Conservation (phyloP, 192 early-diverging fungal genomes). For the Globomyces pollinis-pini region DNA sequence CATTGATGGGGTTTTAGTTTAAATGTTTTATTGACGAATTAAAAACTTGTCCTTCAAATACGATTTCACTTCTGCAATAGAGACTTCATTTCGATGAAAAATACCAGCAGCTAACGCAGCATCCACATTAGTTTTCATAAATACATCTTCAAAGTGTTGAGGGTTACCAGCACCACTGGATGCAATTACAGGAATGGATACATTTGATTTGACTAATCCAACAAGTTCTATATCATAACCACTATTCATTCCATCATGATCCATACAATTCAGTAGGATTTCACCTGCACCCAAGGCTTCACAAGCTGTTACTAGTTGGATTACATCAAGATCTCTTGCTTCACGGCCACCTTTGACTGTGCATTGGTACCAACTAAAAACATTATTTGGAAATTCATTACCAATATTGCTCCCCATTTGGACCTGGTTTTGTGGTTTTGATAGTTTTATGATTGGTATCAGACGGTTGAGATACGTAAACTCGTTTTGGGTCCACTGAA, state of each 20-base stretch:
- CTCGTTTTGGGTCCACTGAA: slow-evolving; percentile 92
- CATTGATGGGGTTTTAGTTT: no score
- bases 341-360: slow-evolving; percentile 98
- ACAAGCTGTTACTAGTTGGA: slow-evolving; percentile 80
- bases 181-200: slow-evolving; percentile 96
- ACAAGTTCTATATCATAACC: slow-evolving; percentile 91
- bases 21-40: background rate
- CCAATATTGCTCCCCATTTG: slow-evolving; percentile 86
- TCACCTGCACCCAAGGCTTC: slow-evolving; percentile 92
- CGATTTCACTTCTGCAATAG: slow-evolving; percentile 83
- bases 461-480: slow-evolving; percentile 75
- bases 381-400: background rate
- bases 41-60: slow-evolving; percentile 13
- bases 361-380: slow-evolving; percentile 90
- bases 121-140: slow-evolving; percentile 78
- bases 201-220: slow-evolving; percentile 64
- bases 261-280: slow-evolving; percentile 98
- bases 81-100: slow-evolving; percentile 93
- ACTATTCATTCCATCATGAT: slow-evolving; percentile 95
- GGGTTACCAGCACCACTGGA: slow-evolving; percentile 84
- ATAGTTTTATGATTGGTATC: slow-evolving; percentile 77
- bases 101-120: slow-evolving; percentile 97
- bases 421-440: slow-evolving; percentile 63
- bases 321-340: slow-evolving; percentile 87
- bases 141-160: slow-evolving; percentile 84